Conservation (phyloP, 73 alveolate genomes). For the Durusdinium trenchii region DNA sequence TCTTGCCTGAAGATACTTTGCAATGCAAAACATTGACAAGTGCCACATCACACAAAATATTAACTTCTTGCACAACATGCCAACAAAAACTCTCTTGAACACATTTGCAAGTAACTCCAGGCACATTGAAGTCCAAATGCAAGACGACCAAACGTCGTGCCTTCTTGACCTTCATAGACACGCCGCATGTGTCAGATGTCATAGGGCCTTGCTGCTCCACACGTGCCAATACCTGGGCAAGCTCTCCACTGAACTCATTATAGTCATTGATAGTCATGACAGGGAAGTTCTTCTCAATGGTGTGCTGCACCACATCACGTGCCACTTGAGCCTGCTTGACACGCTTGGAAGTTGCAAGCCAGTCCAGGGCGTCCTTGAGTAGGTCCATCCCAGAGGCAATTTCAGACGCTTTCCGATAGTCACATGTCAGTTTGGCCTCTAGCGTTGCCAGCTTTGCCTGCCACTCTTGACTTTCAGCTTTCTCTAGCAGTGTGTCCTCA, state of each 20-base stretch:
- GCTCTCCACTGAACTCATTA: neutral
- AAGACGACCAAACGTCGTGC: neutral
- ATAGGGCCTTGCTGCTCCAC: neutral
- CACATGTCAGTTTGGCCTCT: neutral
- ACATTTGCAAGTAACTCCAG: neutral
- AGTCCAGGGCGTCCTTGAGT: neutral
- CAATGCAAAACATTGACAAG: neutral
- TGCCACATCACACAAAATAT: neutral
- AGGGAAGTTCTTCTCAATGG: neutral
- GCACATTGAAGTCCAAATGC: neutral
- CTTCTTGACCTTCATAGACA: neutral
- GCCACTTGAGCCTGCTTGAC: neutral
- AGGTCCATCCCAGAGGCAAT: neutral
- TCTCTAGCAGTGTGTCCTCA: neutral
- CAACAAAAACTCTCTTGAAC: neutral
- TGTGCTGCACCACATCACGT: neutral
- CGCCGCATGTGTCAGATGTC: neutral
- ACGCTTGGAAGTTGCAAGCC: neutral
- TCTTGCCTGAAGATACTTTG: neutral
- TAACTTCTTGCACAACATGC: neutral
- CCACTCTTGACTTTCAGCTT: neutral
- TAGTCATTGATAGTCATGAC: neutral
- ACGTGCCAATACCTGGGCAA: neutral
- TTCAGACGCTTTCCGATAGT: neutral
- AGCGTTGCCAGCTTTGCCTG: neutral